Base-by-base conservation (phyloP, 2,329 filamentous ascomycete species). In the Coniochaeta hoffmannii region DNA sequence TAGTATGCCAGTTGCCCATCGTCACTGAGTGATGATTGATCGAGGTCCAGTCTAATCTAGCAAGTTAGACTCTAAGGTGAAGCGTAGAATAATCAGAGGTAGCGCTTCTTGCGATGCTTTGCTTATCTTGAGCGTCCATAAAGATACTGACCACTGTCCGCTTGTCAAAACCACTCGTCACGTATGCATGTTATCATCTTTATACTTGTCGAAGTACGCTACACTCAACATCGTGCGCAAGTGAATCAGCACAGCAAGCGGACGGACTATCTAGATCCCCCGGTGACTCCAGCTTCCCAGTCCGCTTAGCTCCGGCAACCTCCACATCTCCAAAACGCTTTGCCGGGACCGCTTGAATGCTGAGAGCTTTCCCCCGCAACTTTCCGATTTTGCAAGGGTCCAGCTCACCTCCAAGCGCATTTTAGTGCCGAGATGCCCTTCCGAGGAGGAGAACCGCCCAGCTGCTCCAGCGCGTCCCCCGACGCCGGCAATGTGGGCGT, bases 251-350 rank as follows among this genome's bases (percentile, higher is more conserved):
- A 15, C 12, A 12, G 4, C 41, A 46, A 12, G 41, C 41, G 41
- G 41, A 46, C 41, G 41, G 41, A 46, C 41, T 46, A 46, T 46
- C 41, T 46, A 46, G n/a, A 46, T 46, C 41, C 41, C 41, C 41
- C 41, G 41, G 22, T 10, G n/a, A 32, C 12, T 8, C 26, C 41
- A 22, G 41, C 22, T 28, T 22, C 41, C 2, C 19, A 19, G 14
- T 22, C n/a, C 24, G 41, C 34, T 28, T 46, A 46, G 41, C 41
- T 19, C 22, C 41, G 41, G 41, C 24, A 26, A 26, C 6, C 41
- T 28, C 41, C 41, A 22, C 10, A 2, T 46, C 41, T 46, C 22
- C 41, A 46, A 46, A 46, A 46, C 41, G 26, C 41, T 46, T 46
- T 46, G 41, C 41, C 41, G 41, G 41, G 41, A 46, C 41, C 41